A percentile compares a stretch with the other conserved stretches of the same genome.
These are phyloP conservation scores for Parastagonospora avenae DNA, from an alignment of 2,329 filamentous ascomycete species.

Conservation along the genomic window DNA sequence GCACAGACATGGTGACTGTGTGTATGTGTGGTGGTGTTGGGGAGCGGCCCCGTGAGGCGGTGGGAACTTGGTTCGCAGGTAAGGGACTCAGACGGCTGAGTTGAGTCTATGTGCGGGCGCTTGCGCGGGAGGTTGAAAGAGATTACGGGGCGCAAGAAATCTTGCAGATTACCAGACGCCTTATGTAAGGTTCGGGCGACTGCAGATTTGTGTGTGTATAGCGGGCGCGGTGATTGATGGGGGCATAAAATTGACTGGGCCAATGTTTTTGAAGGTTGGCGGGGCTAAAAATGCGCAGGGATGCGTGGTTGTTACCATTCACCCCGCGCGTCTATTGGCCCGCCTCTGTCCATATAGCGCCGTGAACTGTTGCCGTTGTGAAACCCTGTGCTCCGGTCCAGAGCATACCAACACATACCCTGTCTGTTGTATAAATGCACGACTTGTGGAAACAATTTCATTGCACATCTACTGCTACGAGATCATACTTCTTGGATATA, in stretches of 20 bases:
- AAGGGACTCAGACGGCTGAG: slow-evolving; percentile 5
- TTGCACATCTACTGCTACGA: background rate
- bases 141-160: background rate
- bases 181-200: background rate
- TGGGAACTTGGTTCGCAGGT: slow-evolving; percentile 13
- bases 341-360: too few species aligned
- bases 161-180: background rate
- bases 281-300: background rate
- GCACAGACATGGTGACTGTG: slow-evolving; percentile 72
- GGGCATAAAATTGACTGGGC: slow-evolving; percentile 2
- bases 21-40: slow-evolving; percentile 15
- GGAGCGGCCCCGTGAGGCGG: slow-evolving; percentile 25
- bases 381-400: too few species aligned
- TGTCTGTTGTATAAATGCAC: background rate
- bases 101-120: background rate
- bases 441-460: background rate
- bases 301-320: background rate
- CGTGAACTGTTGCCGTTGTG: too few species aligned
- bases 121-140: background rate
- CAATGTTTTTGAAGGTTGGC: slow-evolving; percentile 1
- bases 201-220: background rate
- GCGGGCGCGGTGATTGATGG: background rate
- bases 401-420: background rate
- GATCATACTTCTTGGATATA: slow-evolving; percentile 6
- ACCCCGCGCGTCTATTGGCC: slow-evolving; percentile 2